Percentiles rank a stretch among this genome's conserved stretches.
These are phyloP conservation scores for Globisporangium nunn DNA, from an alignment of 352 stramenopile genomes.

Conservation along the genomic window DNA sequence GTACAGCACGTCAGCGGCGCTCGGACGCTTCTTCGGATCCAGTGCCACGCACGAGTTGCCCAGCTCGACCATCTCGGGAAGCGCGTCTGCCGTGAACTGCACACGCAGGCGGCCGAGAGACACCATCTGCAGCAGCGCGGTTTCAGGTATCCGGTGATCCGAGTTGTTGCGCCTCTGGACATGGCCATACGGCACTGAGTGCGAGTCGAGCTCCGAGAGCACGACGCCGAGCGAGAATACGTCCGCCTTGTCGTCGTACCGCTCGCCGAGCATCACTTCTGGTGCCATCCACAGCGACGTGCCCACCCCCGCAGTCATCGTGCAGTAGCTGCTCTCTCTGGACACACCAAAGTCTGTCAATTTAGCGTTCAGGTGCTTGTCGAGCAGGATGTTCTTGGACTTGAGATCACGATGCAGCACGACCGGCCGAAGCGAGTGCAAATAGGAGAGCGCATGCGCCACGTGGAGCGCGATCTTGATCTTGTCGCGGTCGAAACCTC, in stretches of 20 bases:
- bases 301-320: slow-evolving; percentile 18
- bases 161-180: no score
- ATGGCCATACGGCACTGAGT: no score
- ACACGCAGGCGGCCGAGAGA: slow-evolving; percentile 23
- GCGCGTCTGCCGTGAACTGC: slow-evolving; percentile 24
- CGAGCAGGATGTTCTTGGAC: slow-evolving; percentile 39
- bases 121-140: slow-evolving; percentile 36
- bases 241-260: slow-evolving; percentile 66
- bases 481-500: slow-evolving; percentile 35
- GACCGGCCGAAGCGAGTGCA: slow-evolving; percentile 31
- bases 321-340: no score
- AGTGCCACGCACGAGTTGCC: slow-evolving; percentile 26
- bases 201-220: slow-evolving; percentile 73
- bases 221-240: slow-evolving; percentile 84
- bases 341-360: slow-evolving; percentile 34
- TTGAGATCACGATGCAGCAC: slow-evolving; percentile 44
- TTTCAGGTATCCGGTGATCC: slow-evolving; percentile 19
- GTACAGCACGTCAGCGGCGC: slow-evolving; percentile 27
- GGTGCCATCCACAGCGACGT: neutral
- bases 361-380: slow-evolving; percentile 19
- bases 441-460: slow-evolving; percentile 26
- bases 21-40: slow-evolving; percentile 24
- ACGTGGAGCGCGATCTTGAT: slow-evolving; percentile 22
- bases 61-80: slow-evolving; percentile 18
- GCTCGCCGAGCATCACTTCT: slow-evolving; percentile 19